Evolutionary conservation across 495 filamentous ascomycete species (phyloP).

Genomic region (Neurospora sp.): DNA sequence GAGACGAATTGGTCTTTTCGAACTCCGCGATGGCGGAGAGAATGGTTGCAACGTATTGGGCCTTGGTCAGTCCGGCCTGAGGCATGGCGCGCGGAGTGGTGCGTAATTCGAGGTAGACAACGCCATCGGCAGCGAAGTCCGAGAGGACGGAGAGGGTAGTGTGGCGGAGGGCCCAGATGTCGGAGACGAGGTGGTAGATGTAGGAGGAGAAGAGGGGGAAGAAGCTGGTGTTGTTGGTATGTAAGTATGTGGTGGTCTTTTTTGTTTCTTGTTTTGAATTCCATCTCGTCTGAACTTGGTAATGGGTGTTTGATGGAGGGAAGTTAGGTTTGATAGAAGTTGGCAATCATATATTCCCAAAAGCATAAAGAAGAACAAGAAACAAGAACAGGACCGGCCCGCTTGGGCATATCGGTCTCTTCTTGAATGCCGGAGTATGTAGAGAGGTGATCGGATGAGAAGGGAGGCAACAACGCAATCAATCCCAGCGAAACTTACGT

Average conservation of each 20-base stretch:
- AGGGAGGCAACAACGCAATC: neutral
- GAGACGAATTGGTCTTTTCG: conserved; percentile 11
- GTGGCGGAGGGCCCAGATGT: conserved; percentile 43
- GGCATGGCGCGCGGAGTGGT: conserved; percentile 63
- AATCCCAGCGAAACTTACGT: conserved; percentile 40
- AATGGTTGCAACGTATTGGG: conserved; percentile 55
- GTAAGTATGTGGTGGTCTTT: conserved; percentile 17
- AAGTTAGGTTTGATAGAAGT: neutral
- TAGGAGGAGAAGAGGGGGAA: conserved; percentile 42
- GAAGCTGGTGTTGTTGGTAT: conserved; percentile 38
- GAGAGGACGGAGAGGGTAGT: conserved; percentile 60
- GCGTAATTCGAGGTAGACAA: conserved; percentile 72
- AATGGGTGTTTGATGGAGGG: neutral
- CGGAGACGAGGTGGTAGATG: conserved; percentile 64
- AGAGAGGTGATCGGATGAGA: neutral
- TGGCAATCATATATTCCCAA: neutral
- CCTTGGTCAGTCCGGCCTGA: conserved; percentile 42
- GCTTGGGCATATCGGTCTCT: neutral
- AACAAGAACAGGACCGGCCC: neutral
- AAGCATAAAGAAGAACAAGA: neutral
- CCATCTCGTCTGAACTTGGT: neutral
- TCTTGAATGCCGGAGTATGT: neutral
- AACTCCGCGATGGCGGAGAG: conserved; percentile 48
- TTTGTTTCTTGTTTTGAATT: neutral
- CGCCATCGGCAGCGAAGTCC: conserved; percentile 61